These are phyloP conservation scores for Cucurbitaria berberidis DNA, from an alignment of 2,329 filamentous ascomycete species.

Conservation along the genomic window DNA sequence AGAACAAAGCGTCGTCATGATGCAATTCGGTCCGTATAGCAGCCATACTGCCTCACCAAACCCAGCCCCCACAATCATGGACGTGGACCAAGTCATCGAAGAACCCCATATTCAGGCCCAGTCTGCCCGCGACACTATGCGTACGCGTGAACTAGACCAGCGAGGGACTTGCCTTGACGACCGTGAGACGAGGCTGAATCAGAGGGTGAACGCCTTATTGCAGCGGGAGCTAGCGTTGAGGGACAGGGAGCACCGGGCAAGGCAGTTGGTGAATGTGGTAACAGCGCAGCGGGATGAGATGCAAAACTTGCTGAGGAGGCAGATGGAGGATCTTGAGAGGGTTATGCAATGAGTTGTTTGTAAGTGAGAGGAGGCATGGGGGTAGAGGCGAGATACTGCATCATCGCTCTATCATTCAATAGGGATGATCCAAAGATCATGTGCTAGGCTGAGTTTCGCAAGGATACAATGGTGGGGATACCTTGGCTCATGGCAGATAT, in stretches of 20 bases:
- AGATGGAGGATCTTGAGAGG: slow-evolving; percentile 2
- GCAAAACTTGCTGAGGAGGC: slow-evolving; percentile 5
- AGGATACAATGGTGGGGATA: not conserved
- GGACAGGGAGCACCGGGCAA: not conserved
- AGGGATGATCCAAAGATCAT: too few relatives aligned
- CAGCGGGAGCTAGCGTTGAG: not conserved
- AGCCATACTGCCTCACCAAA: not conserved
- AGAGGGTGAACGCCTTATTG: not conserved
- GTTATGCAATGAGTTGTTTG: not conserved
- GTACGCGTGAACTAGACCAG: not conserved
- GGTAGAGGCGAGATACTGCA: not conserved
- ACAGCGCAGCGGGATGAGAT: slow-evolving; percentile 9
- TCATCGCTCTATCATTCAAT: too few relatives aligned
- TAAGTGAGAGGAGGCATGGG: not conserved
- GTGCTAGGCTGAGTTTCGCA: too few relatives aligned
- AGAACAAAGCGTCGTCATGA: not conserved
- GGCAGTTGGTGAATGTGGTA: not conserved
- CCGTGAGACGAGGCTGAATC: not conserved
- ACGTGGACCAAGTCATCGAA: not conserved
- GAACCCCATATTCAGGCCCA: not conserved
- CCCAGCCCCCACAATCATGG: not conserved
- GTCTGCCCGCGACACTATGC: not conserved
- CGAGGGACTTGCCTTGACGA: not conserved
- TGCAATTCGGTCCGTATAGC: not conserved
- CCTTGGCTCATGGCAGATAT: not conserved